A percentile compares a stretch with the other conserved stretches of the same genome.
These are phyloP conservation scores for Solanum ossicruentum DNA, from an alignment of 257 asterid species.

Conservation along the genomic window DNA sequence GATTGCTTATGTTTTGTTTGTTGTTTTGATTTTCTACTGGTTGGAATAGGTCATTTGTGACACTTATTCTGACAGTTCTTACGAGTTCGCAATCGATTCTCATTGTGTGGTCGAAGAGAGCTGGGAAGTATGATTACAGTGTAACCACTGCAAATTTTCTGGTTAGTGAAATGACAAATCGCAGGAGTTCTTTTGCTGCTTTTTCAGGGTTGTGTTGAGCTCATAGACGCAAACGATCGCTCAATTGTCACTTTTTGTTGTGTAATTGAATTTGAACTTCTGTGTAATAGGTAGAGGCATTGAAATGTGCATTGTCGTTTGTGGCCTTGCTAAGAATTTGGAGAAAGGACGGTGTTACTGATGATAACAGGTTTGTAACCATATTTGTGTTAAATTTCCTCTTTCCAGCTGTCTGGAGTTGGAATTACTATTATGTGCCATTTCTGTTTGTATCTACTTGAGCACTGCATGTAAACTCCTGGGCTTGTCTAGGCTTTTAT, in stretches of 20 bases:
- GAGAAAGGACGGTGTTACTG: conserved; percentile 83
- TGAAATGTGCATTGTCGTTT: conserved; percentile 84
- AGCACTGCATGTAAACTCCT: neutral
- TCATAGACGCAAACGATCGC: neutral
- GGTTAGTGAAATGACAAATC: conserved; percentile 45
- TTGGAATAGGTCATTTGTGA: conserved; percentile 61
- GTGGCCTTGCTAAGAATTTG: conserved; percentile 81
- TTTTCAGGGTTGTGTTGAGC: neutral
- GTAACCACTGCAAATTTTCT: conserved; percentile 96
- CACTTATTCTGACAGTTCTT: conserved; percentile 74
- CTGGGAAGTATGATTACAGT: conserved; percentile 95
- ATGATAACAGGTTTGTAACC: conserved; percentile 67
- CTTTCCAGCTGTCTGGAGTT: neutral
- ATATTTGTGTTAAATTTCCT: neutral
- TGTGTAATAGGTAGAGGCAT: conserved; percentile 69
- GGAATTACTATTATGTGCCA: neutral
- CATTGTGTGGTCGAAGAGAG: conserved; percentile 99
- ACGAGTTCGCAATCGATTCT: conserved; percentile 99
- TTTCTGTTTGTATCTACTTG: neutral
- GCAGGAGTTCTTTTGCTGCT: neutral
- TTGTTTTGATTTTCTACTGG: neutral
- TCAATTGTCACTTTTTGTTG: neutral
- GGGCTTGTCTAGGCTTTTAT: neutral
- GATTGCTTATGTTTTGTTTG: neutral
- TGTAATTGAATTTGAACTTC: neutral